These are phyloP conservation scores for Datisca glomerata DNA, from an alignment of 306 rosid species.

Conservation along the genomic window DNA sequence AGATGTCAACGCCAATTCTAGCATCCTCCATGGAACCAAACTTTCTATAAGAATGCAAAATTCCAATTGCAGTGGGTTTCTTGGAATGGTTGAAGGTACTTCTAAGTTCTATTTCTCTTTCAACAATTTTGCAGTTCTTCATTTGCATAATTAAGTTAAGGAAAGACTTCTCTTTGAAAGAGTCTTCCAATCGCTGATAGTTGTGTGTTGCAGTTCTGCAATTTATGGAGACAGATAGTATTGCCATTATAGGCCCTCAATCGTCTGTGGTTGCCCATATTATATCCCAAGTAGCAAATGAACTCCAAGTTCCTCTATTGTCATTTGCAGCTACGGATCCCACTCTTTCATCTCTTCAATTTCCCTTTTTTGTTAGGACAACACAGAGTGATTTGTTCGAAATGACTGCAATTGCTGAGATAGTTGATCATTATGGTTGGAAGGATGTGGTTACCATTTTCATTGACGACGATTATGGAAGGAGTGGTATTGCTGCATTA, in stretches of 20 bases:
- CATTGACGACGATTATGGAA: slow-evolving; percentile 76
- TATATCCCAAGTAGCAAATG: slow-evolving; percentile 76
- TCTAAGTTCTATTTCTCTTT: not conserved
- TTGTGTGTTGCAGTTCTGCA: slow-evolving; percentile 53
- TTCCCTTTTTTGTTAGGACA: slow-evolving; percentile 77
- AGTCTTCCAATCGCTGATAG: not conserved
- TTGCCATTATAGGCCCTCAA: slow-evolving; percentile 87
- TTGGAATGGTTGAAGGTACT: slow-evolving; percentile 78
- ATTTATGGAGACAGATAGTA: slow-evolving; percentile 69
- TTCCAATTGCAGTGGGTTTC: slow-evolving; percentile 78
- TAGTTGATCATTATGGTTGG: slow-evolving; percentile 68
- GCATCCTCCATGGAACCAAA: slow-evolving; percentile 43
- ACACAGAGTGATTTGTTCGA: slow-evolving; percentile 68
- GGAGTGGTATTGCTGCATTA: slow-evolving; percentile 64
- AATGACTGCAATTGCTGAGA: slow-evolving; percentile 78
- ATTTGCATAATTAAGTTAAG: slow-evolving; percentile 3
- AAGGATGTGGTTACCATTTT: slow-evolving; percentile 66
- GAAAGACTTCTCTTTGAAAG: not conserved
- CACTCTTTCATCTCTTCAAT: slow-evolving; percentile 69
- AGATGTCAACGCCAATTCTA: slow-evolving; percentile 64
- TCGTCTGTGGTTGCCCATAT: slow-evolving; percentile 89
- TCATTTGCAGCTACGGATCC: slow-evolving; percentile 96
- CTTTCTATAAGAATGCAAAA: slow-evolving; percentile 29
- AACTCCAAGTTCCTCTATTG: slow-evolving; percentile 70
- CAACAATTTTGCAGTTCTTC: not conserved